phyloP scores from a whole-genome alignment of 2,329 filamentous ascomycete species.

The Diplodia scrobiculata region DNA sequence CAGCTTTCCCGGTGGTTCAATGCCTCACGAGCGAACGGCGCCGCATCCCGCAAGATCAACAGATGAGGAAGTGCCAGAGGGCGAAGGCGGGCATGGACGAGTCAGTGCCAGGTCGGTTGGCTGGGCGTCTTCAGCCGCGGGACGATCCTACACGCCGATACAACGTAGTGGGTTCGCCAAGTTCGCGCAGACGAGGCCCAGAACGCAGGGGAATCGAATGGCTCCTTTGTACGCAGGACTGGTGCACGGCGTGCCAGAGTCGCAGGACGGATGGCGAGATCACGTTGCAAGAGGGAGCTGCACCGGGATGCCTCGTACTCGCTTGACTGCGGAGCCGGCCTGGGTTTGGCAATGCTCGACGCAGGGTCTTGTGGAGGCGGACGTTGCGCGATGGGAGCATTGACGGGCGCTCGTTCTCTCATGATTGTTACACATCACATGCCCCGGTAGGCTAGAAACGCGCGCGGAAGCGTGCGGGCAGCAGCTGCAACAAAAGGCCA shows the following conservation, averaged over 20 bases:
- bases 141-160: constrained; percentile 23
- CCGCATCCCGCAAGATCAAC: not conserved
- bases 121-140: constrained; percentile 18
- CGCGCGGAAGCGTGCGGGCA: too few species aligned
- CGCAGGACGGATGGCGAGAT: constrained; percentile 7
- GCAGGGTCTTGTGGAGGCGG: constrained; percentile 15
- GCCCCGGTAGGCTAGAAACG: too few species aligned
- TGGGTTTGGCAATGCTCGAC: constrained; percentile 19
- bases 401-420: not conserved
- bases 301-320: constrained; percentile 15
- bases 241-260: not conserved
- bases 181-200: not conserved
- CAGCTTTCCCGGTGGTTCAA: not conserved
- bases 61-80: not conserved
- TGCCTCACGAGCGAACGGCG: not conserved
- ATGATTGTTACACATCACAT: not conserved
- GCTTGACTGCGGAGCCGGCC: constrained; percentile 8
- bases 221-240: not conserved
- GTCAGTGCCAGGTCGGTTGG: not conserved
- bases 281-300: constrained; percentile 5
- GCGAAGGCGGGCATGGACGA: not conserved
- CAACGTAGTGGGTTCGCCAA: constrained; percentile 6
- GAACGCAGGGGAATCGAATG: not conserved
- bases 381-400: constrained; percentile 13
- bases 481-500: not conserved